These are phyloP conservation scores for Vaccinium darrowii DNA, from an alignment of 148 eudicot species.

Conservation along the genomic window DNA sequence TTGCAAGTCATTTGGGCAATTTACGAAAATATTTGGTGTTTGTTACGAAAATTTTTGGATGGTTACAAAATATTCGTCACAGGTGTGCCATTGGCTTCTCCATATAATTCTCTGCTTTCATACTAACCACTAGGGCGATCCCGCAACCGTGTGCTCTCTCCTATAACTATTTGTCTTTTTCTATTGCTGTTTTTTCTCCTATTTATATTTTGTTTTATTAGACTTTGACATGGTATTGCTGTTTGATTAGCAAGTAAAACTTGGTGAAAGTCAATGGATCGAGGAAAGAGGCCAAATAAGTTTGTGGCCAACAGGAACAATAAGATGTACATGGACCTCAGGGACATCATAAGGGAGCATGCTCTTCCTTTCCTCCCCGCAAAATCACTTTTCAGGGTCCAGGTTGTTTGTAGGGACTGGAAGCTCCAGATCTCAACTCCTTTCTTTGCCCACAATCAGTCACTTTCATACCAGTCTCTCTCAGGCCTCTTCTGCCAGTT, in stretches of 20 bases:
- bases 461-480: slow-evolving; percentile 28
- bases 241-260: slow-evolving; percentile 5
- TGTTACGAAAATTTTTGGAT: no score
- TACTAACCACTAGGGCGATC: no score
- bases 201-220: background rate
- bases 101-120: no score
- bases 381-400: slow-evolving; percentile 48
- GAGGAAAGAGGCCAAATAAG: slow-evolving; percentile 34
- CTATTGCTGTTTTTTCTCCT: background rate
- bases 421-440: slow-evolving; percentile 50
- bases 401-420: slow-evolving; percentile 61
- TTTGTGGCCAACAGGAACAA: slow-evolving; percentile 17
- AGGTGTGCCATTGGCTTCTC: no score
- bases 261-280: slow-evolving; percentile 32
- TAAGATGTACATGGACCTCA: slow-evolving; percentile 51
- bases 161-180: background rate
- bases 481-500: slow-evolving; percentile 55
- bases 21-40: no score
- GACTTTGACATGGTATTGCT: slow-evolving; percentile 11
- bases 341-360: slow-evolving; percentile 52
- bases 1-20: no score
- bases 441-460: slow-evolving; percentile 60
- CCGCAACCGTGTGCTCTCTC: background rate
- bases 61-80: no score
- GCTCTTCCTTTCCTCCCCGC: slow-evolving; percentile 65